Base-by-base conservation (phyloP, 257 asterid genomes). In the Fraxinus quadrangulata region DNA sequence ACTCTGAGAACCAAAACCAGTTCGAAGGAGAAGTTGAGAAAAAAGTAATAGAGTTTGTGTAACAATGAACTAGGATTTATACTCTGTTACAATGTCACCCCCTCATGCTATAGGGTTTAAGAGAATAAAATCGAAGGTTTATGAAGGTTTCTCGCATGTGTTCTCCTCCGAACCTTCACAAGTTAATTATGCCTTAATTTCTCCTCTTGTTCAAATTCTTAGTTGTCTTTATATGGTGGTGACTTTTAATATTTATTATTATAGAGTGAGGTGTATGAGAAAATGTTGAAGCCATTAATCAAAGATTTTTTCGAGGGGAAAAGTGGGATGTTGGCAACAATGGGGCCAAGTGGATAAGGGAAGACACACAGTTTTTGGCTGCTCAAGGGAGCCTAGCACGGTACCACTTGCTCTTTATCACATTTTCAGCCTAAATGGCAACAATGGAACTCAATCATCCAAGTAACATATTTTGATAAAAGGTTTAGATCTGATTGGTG, bases 261-360 rank as follows among this genome's bases (percentile, higher is more conserved):
- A 71, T 81, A 95, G 99, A 83, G 68, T 81, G 92, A 90, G 78
- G 94, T 93, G 77, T 95, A 89, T 79, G 90, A 86, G 73, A 82
- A 84, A 77, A 87, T 92, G 93, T 86, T 91, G 84, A 84, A 83
- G 77, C 94, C 94, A 24, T 73, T 94, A 23, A 97, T 90, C 10
- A 92, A 89, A 59, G 98, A 91, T 73, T 89, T 93, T 69, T 34
- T 93, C 2, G 78, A 80, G 65, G 98, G 98, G 26, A 93, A 88
- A 86, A 88, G 96, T 79, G 96, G 97, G 42, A 87, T 95, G 98
- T 42, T 95, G 84, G 98, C 97, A 70, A 96, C 99, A 2, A 70
- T 95, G 85, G 99, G 99, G 14, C 97, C 99, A 8, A 93, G 96
- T 86, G 98, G 99, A 67, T 93, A 97, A 2, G 99, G 99, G 75